Evolutionary conservation across 2,329 filamentous ascomycete species (phyloP).

Genomic region (Cladophialophora chaetospira): DNA sequence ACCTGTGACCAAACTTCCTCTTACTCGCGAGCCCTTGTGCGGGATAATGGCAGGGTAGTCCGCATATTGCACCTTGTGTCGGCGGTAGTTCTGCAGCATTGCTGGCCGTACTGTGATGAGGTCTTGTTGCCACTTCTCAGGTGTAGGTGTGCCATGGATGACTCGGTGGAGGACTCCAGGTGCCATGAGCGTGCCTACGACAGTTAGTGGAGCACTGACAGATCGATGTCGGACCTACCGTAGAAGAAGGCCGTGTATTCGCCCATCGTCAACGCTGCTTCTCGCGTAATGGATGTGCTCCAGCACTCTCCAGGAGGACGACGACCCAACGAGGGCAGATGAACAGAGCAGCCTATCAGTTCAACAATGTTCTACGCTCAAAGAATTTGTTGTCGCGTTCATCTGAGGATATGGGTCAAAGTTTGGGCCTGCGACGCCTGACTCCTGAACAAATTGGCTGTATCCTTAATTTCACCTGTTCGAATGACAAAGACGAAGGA

Average conservation of each 20-base stretch:
- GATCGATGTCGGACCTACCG: slow-evolving; percentile 44
- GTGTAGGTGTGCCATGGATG: slow-evolving; percentile 65
- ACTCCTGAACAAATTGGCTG: too few relatives aligned
- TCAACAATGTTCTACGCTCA: too few relatives aligned
- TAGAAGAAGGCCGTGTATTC: slow-evolving; percentile 66
- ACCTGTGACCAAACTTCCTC: slow-evolving; percentile 75
- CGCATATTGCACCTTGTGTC: slow-evolving; percentile 66
- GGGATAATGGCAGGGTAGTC: slow-evolving; percentile 80
- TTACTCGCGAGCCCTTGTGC: slow-evolving; percentile 55
- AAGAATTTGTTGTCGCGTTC: too few relatives aligned
- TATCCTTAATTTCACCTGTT: too few relatives aligned
- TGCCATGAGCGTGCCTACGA: slow-evolving; percentile 73
- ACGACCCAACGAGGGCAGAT: too few relatives aligned
- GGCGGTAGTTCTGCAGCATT: slow-evolving; percentile 71
- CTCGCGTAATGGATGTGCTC: too few relatives aligned
- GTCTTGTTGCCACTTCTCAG: slow-evolving; percentile 52
- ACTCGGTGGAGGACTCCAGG: slow-evolving; percentile 83
- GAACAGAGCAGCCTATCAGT: too few relatives aligned
- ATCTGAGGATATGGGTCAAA: too few relatives aligned
- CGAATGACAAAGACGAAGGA: too few relatives aligned
- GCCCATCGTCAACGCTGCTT: slow-evolving; percentile 44
- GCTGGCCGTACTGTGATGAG: slow-evolving; percentile 71
- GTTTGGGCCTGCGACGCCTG: too few relatives aligned
- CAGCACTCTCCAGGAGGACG: too few relatives aligned
- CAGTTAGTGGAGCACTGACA: too few relatives aligned